Evolutionary conservation across 2,329 filamentous ascomycete species (phyloP), one percentile per base, ranked within the genome.

Genomic region (Hortaea sp.): DNA sequence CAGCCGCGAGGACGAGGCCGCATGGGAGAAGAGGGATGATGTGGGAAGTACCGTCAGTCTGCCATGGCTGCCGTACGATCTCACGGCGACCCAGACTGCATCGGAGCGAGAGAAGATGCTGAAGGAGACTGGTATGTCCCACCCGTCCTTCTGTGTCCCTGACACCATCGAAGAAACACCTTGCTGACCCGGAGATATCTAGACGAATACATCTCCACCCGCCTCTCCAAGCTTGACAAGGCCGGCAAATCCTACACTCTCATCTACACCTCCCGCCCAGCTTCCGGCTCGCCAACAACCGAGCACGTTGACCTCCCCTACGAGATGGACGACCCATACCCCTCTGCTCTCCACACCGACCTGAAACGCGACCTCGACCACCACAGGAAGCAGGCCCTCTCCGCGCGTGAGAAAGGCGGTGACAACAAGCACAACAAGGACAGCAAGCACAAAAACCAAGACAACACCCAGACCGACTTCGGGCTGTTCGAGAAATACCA

Each of bases 401-500:
- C 9, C 32, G 32, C 32, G n/a, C 9, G 9, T 35, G 9, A 9
- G n/a, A 66, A 27, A 13, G 7, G 13, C 10, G 10, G 20, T 7
- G 10, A n/a, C 7, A 39, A 39, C 37, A 39, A 39, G 7, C 7
- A 34, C 31, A 53, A 34, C 32, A n/a, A n/a, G 9, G n/a, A 35
- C 45, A 39, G 40, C 45, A 12, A 43, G 13, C 29, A 46, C 20
- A 45, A 52, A 44, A 45, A 42, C 39, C 39, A 49, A 37, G 41
- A 50, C 41, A 45, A 60, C 47, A 49, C 53, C 39, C 57, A 65
- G 40, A 53, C 55, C 10, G 72, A 66, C 32, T 64, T 74, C 29
- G 73, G 79, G 4, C 67, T 94, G 39, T 97, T 98, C 59, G 85
- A 94, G 68, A 88, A 85, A 66, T 98, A 98, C 66, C 85, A 95